These are phyloP conservation scores for Fusarium sp. DNA, from an alignment of 2,329 filamentous ascomycete species.

Conservation along the genomic window DNA sequence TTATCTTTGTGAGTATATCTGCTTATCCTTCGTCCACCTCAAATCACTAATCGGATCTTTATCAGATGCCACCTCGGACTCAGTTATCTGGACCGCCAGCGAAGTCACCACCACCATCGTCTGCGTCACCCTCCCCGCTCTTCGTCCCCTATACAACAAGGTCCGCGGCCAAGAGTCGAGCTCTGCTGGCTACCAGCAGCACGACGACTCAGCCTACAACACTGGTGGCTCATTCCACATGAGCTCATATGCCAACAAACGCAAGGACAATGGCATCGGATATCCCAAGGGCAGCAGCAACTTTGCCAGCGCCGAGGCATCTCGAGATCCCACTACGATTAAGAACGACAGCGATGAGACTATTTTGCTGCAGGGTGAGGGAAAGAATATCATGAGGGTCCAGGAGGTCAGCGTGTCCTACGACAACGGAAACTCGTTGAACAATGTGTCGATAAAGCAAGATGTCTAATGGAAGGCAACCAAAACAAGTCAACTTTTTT, in stretches of 20 bases:
- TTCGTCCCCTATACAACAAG: constrained; percentile 22
- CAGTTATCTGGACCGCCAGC: constrained; percentile 28
- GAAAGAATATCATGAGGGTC: constrained; percentile 19
- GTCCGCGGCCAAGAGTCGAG: constrained; percentile 24
- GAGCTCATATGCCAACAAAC: constrained; percentile 11
- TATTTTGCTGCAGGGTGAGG: constrained; percentile 16
- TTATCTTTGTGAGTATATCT: constrained; percentile 16
- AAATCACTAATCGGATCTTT: neutral
- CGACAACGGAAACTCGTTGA: neutral
- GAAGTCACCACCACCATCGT: constrained; percentile 27
- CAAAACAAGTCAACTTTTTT: neutral
- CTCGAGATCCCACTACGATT: neutral
- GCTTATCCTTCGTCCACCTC: accelerated
- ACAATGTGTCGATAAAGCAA: neutral
- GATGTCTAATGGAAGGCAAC: neutral
- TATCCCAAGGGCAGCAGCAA: constrained; percentile 5
- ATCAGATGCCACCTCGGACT: constrained; percentile 21
- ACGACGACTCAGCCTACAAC: constrained; percentile 23
- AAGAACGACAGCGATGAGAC: constrained; percentile 32
- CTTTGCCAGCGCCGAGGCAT: constrained; percentile 8
- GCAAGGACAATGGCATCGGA: constrained; percentile 4
- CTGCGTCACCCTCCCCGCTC: constrained; percentile 18
- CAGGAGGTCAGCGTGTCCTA: constrained; percentile 28
- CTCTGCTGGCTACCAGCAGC: constrained; percentile 27
- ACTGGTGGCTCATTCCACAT: constrained; percentile 10